Conservation (phyloP, 2,329 filamentous ascomycete genomes). For the Dendryphion nanum region DNA sequence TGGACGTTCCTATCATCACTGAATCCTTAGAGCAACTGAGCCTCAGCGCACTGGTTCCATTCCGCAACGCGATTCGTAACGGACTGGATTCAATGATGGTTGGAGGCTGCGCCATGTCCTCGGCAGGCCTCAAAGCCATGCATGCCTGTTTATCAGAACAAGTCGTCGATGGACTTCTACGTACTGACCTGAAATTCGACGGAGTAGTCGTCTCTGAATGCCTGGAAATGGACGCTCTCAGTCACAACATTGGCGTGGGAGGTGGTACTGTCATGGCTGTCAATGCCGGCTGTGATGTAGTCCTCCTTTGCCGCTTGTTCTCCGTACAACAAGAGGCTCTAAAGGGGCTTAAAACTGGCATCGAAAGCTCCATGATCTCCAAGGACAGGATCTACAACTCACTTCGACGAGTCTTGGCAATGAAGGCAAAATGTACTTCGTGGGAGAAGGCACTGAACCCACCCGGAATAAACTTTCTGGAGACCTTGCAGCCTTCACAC, state of each 20-base stretch:
- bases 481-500: slow-evolving; percentile 79
- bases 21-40: slow-evolving; percentile 91
- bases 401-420: slow-evolving; percentile 69
- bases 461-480: slow-evolving; percentile 71
- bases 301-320: slow-evolving; percentile 84
- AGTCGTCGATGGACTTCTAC: slow-evolving; percentile 83
- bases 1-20: slow-evolving; percentile 93
- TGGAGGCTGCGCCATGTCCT: slow-evolving; percentile 89
- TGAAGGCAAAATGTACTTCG: slow-evolving; percentile 83
- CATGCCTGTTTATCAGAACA: slow-evolving; percentile 92
- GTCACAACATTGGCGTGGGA: slow-evolving; percentile 94
- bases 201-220: slow-evolving; percentile 95
- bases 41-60: slow-evolving; percentile 86
- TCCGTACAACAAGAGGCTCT: slow-evolving; percentile 89
- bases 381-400: slow-evolving; percentile 78
- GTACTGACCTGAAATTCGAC: slow-evolving; percentile 85
- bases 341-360: slow-evolving; percentile 80
- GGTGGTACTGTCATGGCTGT: slow-evolving; percentile 97
- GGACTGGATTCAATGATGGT: slow-evolving; percentile 95
- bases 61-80: slow-evolving; percentile 82
- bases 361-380: slow-evolving; percentile 87
- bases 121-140: slow-evolving; percentile 88
- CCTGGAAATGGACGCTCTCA: slow-evolving; percentile 92
- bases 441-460: slow-evolving; percentile 93
- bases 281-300: slow-evolving; percentile 90